Evolutionary conservation across 176 grass and related monocot genomes (phyloP).

Genomic region (Zea mays): Zm-B73-REFERENCE-NAM-5.0 NC_050096.1:214479001-214479500

Average conservation of each 20-base stretch:
- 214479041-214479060: conserved; percentile 57
- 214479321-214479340: conserved; percentile 10
- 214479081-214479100: conserved; percentile 80
- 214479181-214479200: conserved; percentile 19
- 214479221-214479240: conserved; percentile 8
- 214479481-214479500: conserved; percentile 67
- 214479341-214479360: not conserved
- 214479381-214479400: conserved; percentile 1
- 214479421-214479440: not conserved
- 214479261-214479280: conserved; percentile 11
- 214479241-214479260: not conserved
- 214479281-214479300: not conserved
- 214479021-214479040: conserved; percentile 8
- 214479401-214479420: conserved; percentile 3
- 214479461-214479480: conserved; percentile 30
- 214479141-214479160: conserved; percentile 86
- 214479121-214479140: conserved; percentile 99
- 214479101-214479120: conserved; percentile 90
- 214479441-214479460: conserved; percentile 19
- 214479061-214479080: conserved; percentile 87
- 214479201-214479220: not conserved
- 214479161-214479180: conserved; percentile 45
- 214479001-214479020: conserved; percentile 2
- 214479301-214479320: not conserved
- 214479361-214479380: not conserved